phyloP scores from a whole-genome alignment of 1,139 yeast species.

The Magnusiomyces ingens region DNA sequence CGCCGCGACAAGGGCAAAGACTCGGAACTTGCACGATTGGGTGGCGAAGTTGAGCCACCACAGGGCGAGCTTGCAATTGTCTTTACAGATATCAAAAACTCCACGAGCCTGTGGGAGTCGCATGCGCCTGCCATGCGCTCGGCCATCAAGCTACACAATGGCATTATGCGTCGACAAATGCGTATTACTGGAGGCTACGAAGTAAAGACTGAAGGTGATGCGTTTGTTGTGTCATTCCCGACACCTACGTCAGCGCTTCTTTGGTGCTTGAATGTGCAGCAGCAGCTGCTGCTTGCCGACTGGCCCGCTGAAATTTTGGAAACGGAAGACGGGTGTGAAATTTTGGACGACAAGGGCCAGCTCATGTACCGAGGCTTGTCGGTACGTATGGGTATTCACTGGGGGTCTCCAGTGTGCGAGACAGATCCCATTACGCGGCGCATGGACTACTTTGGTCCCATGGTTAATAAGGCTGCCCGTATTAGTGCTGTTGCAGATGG shows the following conservation, averaged over 20 bases:
- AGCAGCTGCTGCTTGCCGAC: conserved; percentile 72
- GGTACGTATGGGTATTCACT: conserved; percentile 96
- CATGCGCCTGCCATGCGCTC: conserved; percentile 94
- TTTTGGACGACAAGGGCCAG: conserved; percentile 57
- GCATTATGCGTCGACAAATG: conserved; percentile 87
- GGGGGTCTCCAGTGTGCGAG: conserved; percentile 98
- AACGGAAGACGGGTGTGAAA: conserved; percentile 76
- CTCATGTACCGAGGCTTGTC: conserved; percentile 78
- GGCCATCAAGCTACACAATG: conserved; percentile 90
- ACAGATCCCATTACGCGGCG: conserved; percentile 89
- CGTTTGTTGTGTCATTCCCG: conserved; percentile 97
- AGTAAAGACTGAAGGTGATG: conserved; percentile 98
- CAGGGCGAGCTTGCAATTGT: conserved; percentile 91
- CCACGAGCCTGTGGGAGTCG: conserved; percentile 89
- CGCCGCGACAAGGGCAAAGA: conserved; percentile 64
- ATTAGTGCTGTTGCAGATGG: conserved; percentile 96
- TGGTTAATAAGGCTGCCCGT: conserved; percentile 93
- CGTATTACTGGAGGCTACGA: conserved; percentile 95
- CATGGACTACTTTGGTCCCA: conserved; percentile 98
- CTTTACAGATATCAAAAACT: conserved; percentile 93
- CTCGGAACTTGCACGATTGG: conserved; percentile 71
- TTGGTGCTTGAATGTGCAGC: conserved; percentile 94
- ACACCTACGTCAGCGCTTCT: conserved; percentile 83
- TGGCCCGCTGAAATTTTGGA: conserved; percentile 95
- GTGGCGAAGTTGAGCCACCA: conserved; percentile 93